These are phyloP conservation scores for Bromus sterilis DNA, from an alignment of 176 grass and related monocot species.

Conservation along the genomic window DNA sequence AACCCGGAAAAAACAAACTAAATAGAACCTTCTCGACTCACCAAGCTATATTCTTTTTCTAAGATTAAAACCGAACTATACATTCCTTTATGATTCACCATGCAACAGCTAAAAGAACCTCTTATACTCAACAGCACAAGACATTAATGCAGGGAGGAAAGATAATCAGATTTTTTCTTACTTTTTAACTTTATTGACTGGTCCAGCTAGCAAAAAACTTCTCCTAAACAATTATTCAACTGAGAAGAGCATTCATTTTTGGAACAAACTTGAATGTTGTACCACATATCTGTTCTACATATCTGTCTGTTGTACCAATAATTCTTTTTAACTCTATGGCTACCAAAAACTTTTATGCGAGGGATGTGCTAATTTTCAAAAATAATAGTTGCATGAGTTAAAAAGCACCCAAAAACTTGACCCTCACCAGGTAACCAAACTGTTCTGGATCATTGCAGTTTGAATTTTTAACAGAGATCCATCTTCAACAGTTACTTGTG, in stretches of 20 bases:
- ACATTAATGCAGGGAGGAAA: too few species aligned
- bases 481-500: conserved; percentile 21
- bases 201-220: background rate
- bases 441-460: background rate
- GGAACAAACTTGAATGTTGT: too few species aligned
- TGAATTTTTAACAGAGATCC: background rate
- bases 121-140: too few species aligned
- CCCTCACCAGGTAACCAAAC: background rate
- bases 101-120: too few species aligned
- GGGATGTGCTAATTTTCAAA: background rate
- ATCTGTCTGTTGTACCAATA: background rate
- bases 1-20: too few species aligned
- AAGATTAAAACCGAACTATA: too few species aligned
- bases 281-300: background rate
- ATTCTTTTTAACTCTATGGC: background rate
- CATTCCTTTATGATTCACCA: too few species aligned
- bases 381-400: background rate
- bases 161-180: too few species aligned
- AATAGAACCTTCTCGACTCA: too few species aligned
- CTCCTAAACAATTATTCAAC: background rate
- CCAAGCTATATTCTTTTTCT: too few species aligned
- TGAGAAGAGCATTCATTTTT: background rate
- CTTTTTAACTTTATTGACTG: background rate
- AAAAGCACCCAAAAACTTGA: background rate
- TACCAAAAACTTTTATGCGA: background rate